phyloP scores from a whole-genome alignment of 495 filamentous ascomycete species.

The Penicillium chermesinum region DNA sequence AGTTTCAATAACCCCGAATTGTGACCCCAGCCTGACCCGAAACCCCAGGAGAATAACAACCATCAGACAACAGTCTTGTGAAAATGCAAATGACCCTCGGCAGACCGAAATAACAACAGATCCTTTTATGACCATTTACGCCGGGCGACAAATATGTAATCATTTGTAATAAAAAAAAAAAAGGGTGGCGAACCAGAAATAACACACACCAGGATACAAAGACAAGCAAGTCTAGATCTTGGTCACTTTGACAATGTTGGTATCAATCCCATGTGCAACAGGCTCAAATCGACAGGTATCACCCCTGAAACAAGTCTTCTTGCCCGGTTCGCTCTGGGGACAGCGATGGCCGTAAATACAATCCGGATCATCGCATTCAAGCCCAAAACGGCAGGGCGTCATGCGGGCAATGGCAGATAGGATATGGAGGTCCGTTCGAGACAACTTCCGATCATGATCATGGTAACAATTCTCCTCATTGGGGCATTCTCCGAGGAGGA shows the following conservation, averaged over 20 bases:
- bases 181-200: not conserved
- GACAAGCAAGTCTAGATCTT: conserved; percentile 37
- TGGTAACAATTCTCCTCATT: conserved; percentile 65
- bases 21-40: not conserved
- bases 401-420: conserved; percentile 68
- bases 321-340: conserved; percentile 43
- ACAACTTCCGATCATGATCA: conserved; percentile 67
- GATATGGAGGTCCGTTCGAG: conserved; percentile 58
- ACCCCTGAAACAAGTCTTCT: conserved; percentile 48
- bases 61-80: not conserved
- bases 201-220: not conserved
- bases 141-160: conserved; percentile 4
- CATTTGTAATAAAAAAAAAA: not conserved
- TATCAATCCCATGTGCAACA: conserved; percentile 48
- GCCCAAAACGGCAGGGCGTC: conserved; percentile 71
- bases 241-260: conserved; percentile 47
- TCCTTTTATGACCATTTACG: conserved; percentile 6
- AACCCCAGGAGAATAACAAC: not conserved
- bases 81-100: not conserved
- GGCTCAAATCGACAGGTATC: conserved; percentile 47
- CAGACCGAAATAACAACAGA: conserved; percentile 1
- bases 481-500: conserved; percentile 67
- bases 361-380: conserved; percentile 66
- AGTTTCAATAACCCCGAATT: conserved; percentile 6
- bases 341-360: conserved; percentile 82